Conservation (phyloP, 2,329 filamentous ascomycete species). For the Didymosphaeria variabile region DNA sequence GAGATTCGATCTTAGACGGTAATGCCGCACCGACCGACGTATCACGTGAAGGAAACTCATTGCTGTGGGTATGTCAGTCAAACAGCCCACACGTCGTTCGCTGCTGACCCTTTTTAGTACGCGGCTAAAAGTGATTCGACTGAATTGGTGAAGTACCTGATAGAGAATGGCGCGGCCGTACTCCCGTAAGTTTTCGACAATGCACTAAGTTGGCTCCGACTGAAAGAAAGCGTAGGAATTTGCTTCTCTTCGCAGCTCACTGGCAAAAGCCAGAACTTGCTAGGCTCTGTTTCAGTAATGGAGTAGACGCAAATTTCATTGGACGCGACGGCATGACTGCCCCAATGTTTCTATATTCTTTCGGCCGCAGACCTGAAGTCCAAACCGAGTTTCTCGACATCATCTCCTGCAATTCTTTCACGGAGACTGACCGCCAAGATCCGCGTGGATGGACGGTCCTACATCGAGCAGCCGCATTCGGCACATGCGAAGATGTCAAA, state of each 20-base stretch:
- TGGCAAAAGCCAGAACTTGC: background rate
- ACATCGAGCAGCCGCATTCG: slow-evolving; percentile 18
- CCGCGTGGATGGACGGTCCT: slow-evolving; percentile 15
- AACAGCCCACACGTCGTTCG: background rate
- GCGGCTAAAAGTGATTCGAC: slow-evolving; percentile 9
- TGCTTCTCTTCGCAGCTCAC: background rate
- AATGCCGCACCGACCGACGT: slow-evolving; percentile 16
- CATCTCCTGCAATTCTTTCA: slow-evolving; percentile 17
- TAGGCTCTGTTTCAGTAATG: background rate
- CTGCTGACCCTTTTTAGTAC: slow-evolving; percentile 8
- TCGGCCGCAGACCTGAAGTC: background rate
- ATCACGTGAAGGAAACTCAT: background rate
- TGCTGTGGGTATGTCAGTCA: slow-evolving; percentile 14
- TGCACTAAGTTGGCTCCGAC: background rate
- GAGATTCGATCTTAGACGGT: background rate
- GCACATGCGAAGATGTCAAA: slow-evolving; percentile 8
- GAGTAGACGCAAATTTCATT: slow-evolving; percentile 12
- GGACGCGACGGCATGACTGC: slow-evolving; percentile 12
- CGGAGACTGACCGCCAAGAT: slow-evolving; percentile 13
- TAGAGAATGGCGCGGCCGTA: slow-evolving; percentile 5
- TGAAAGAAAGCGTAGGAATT: background rate
- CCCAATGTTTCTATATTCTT: slow-evolving; percentile 1
- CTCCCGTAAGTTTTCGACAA: slow-evolving; percentile 9
- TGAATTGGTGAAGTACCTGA: slow-evolving; percentile 8
- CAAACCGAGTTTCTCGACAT: slow-evolving; percentile 19